Percentiles rank a stretch among this genome's conserved stretches.
Conservation (phyloP, 2,329 filamentous ascomycete genomes). For the Leptographium radiaticola region DNA sequence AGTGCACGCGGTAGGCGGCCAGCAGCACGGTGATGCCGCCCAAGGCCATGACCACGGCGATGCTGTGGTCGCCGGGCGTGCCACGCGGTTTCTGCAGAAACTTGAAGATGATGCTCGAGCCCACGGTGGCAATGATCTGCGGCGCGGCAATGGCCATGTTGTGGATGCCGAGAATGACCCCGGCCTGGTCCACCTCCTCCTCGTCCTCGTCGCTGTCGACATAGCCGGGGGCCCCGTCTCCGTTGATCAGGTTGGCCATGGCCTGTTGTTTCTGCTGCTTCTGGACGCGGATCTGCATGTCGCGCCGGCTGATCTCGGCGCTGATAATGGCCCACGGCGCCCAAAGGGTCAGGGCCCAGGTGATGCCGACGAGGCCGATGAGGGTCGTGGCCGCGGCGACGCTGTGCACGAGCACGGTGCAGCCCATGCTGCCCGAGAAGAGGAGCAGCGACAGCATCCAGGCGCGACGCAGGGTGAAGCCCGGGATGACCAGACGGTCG, state of each 20-base stretch:
- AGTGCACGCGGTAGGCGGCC: slow-evolving; percentile 59
- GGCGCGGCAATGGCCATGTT: slow-evolving; percentile 89
- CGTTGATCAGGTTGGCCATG: slow-evolving; percentile 2
- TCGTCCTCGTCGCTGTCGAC: slow-evolving; percentile 21
- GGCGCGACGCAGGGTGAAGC: slow-evolving; percentile 73
- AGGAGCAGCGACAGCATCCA: slow-evolving; percentile 82
- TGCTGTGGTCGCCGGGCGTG: slow-evolving; percentile 70
- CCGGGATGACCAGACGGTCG: slow-evolving; percentile 58
- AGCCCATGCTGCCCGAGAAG: slow-evolving; percentile 69
- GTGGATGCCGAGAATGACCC: slow-evolving; percentile 86
- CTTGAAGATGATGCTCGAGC: slow-evolving; percentile 74
- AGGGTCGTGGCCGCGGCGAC: slow-evolving; percentile 62
- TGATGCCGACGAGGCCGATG: slow-evolving; percentile 72
- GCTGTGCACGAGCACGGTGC: slow-evolving; percentile 64
- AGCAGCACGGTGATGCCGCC: slow-evolving; percentile 68
- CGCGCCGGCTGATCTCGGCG: slow-evolving; percentile 75
- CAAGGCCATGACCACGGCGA: slow-evolving; percentile 74
- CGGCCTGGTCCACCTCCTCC: slow-evolving; percentile 60
- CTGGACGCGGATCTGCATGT: slow-evolving; percentile 39
- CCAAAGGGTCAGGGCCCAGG: slow-evolving; percentile 89
- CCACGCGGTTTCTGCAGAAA: slow-evolving; percentile 79
- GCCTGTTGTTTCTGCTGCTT: slow-evolving; percentile 14
- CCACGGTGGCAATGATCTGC: slow-evolving; percentile 79
- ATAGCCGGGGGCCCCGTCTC: slow-evolving; percentile 11
- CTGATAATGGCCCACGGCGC: slow-evolving; percentile 92